Conservation (phyloP, 2,329 filamentous ascomycete species). For the Teratosphaeria epicoccoides region DNA sequence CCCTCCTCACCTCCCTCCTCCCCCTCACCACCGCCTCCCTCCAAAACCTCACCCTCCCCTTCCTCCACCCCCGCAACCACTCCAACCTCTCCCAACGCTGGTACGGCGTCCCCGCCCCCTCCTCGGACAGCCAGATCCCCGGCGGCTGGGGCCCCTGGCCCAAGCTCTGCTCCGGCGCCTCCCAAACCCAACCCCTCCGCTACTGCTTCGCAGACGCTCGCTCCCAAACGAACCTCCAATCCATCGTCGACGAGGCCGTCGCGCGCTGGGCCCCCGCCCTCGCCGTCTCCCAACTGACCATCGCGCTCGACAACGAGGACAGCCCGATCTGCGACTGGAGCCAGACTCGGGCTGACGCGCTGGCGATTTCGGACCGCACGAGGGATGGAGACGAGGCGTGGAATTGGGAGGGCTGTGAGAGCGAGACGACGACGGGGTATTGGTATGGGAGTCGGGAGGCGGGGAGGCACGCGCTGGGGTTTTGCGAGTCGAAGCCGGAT, state of each 20-base stretch:
- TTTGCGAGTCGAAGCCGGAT: slow-evolving; percentile 1
- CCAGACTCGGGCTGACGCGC: slow-evolving; percentile 6
- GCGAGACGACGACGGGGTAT: slow-evolving; percentile 10
- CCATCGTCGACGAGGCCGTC: slow-evolving; percentile 8
- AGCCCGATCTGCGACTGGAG: neutral
- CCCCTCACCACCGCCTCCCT: neutral
- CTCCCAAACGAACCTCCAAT: slow-evolving; percentile 10
- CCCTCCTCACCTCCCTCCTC: neutral
- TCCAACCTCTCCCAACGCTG: slow-evolving; percentile 6
- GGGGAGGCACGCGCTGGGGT: slow-evolving; percentile 1
- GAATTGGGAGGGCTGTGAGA: slow-evolving; percentile 9
- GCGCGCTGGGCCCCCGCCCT: slow-evolving; percentile 12
- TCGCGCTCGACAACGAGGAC: slow-evolving; percentile 8
- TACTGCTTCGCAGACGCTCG: slow-evolving; percentile 14
- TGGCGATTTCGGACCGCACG: slow-evolving; percentile 13
- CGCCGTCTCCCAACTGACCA: slow-evolving; percentile 3
- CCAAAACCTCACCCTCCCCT: slow-evolving; percentile 1
- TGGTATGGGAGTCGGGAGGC: slow-evolving; percentile 1
- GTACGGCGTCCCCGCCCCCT: slow-evolving; percentile 4
- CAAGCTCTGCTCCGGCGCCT: slow-evolving; percentile 3
- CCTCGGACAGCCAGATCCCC: neutral
- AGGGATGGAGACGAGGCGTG: slow-evolving; percentile 8
- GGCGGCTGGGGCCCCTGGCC: slow-evolving; percentile 12
- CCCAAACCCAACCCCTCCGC: slow-evolving; percentile 7
- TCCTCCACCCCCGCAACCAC: neutral